Evolutionary conservation across 176 grass and related monocot species (phyloP), one percentile per base, ranked within the genome.

Genomic region (Metroxylon sagu): DNA sequence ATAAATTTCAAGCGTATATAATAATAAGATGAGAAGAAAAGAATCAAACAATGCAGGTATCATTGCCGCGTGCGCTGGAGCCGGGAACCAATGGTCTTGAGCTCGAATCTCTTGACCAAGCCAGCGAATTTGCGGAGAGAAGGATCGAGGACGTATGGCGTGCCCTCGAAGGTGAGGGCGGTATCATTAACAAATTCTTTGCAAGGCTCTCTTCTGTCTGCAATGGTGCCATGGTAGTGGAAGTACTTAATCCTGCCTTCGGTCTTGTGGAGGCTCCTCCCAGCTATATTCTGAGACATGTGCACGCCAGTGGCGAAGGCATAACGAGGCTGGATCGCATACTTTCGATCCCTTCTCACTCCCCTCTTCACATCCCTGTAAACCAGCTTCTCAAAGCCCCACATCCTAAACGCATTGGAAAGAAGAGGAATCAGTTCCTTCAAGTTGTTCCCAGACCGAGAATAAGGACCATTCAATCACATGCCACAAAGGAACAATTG

Each of bases 351-450:
- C 16, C 85, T 58, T 12, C 85, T 79, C 3, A 95, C 69, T 56
- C 82, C 70, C 1, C 79, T 89, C 59, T 83, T 78, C 1, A 76
- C 84, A 59, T 86, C 79, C 19, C 73, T 77, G 48, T 86, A 89
- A 7, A 86, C 85, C n/a, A 95, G 67, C 62, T 95, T 95, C 61
- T 95, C 90, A 70, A 95, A 84, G 8, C 85, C 90, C 90, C 90
- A 89, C 73, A 83, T 49, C 70, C 85, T 89, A 43, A 43, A 12
- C 2, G 12, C 35, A 14, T 43, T 3, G 35, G 35, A 2, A 29
- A 29, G 35, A 31, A 43, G 8, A 43, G 6, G 35, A 43, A 43
- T 43, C 35, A 43, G 35, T 43, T 43, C 35, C 35, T 43, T n/a
- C n/a, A 14, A 23, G 21, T 23, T 23, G 21, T 23, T 23, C 21